Evolutionary conservation across 306 rosid genomes (phyloP), one percentile per base, ranked within the genome.

Genomic region (Prosopis cineraria): DNA sequence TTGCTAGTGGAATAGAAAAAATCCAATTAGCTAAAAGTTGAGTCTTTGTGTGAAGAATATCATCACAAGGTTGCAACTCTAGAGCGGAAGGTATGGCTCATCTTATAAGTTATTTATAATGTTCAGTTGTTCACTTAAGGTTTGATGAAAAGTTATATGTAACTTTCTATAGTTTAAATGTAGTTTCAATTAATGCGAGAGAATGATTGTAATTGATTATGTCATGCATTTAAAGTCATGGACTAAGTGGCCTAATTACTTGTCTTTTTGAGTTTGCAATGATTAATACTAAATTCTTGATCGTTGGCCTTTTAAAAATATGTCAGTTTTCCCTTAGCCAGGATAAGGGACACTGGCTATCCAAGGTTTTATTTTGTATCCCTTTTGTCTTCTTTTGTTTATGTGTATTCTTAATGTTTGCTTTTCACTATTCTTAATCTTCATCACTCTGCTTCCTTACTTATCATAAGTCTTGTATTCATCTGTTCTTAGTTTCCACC

Each of bases 11-110:
- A 72, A 82, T 90, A 96, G 99, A 90, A 93, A 85, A 96, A 96
- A 85, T 90, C 98, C 76, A 93, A 82, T 85, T 97, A 96, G 69
- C 96, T 92, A 33, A 98, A 96, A 90, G 78, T 96, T 31, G 98
- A 96, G 81, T 86, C 96, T 80, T 85, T 93, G 87, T 91, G 99
- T 55, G 99, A 96, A 93, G 99, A 93, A 82, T 93, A 93, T 87
- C 99, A 96, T 81, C 97, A 96, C 65, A 93, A 96, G 86, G 97
- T 91, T 83, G 78, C 98, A 83, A 86, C 85, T 70, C 80, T 96
- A 30, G 99, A 96, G 85, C 88, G 98, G 84, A 96, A 91, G 99
- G 99, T 93, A 81, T 72, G 72, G 65, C 72, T 70, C 36, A 20
- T 70, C 65, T 36, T 19, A 41, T 16, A 39, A 41, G 45, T 44